A percentile compares a stretch with the other conserved stretches of the same genome.
Evolutionary conservation across 495 filamentous ascomycete species (phyloP).

Genomic region (Lasiosphaeriaceae sp.): DNA sequence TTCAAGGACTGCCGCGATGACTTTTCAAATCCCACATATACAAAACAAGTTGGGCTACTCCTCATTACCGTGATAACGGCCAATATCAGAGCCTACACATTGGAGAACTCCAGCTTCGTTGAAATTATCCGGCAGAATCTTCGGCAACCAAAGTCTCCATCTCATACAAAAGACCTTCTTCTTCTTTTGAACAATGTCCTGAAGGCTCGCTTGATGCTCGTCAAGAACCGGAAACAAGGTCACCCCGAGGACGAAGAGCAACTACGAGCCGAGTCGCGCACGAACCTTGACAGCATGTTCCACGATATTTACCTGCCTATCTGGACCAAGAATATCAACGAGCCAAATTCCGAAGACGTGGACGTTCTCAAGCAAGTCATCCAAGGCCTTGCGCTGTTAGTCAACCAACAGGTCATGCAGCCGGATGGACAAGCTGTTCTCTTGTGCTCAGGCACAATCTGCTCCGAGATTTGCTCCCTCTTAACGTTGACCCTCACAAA

Average conservation of each 20-base stretch:
- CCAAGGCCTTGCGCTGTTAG: slow-evolving; percentile 36
- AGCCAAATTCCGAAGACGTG: slow-evolving; percentile 22
- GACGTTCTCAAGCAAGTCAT: slow-evolving; percentile 35
- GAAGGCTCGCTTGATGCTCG: slow-evolving; percentile 29
- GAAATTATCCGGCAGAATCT: slow-evolving; percentile 36
- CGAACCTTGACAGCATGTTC: slow-evolving; percentile 26
- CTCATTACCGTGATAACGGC: slow-evolving; percentile 40
- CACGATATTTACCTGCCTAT: slow-evolving; percentile 36
- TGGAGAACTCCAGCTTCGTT: slow-evolving; percentile 31
- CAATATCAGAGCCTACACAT: slow-evolving; percentile 27
- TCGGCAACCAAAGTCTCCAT: slow-evolving; percentile 35
- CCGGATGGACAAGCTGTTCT: slow-evolving; percentile 14
- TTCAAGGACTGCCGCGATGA: slow-evolving; percentile 43
- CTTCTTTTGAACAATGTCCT: slow-evolving; percentile 39
- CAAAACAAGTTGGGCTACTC: slow-evolving; percentile 41
- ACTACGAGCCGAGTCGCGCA: slow-evolving; percentile 13
- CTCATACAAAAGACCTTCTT: slow-evolving; percentile 40
- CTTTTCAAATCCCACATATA: slow-evolving; percentile 40
- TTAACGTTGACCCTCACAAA: slow-evolving; percentile 18
- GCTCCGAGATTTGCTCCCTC: slow-evolving; percentile 32
- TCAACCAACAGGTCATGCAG: slow-evolving; percentile 27
- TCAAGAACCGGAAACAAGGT: slow-evolving; percentile 18
- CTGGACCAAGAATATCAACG: slow-evolving; percentile 29
- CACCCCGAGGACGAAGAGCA: slow-evolving; percentile 23
- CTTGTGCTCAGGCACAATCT: slow-evolving; percentile 30